Base-by-base conservation (phyloP, 1,284 basidiomycete species). In the Microbotryum violaceum region DNA sequence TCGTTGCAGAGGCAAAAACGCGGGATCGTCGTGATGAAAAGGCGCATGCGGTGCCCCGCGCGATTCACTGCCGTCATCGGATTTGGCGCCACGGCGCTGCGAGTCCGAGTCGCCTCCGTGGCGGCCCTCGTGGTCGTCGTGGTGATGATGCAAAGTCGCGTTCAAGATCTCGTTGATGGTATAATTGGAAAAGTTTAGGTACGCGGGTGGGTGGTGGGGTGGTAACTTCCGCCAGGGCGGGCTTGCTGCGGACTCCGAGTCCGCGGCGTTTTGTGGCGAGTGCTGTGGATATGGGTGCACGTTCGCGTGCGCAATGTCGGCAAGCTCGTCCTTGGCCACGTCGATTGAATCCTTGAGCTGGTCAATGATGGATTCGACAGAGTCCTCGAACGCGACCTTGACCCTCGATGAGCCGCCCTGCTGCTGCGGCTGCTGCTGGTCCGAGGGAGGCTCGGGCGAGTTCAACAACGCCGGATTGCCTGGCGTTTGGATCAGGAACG, bases 151-250 rank as follows among this genome's bases (percentile, higher is more conserved):
- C 23, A 67, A 56, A 8, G 70, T 65, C 18, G 66, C 64, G 50
- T 69, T 69, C 52, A 71, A 49, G 51, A 71, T 71, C 64, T 71
- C 63, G 31, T 59, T 54, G 49, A 71, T 64, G 4, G 70, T 70
- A 49, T 65, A 66, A 16, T 69, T 45, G 12, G 45, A 47, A n/a
- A 68, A 57, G 50, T 68, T 62, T 62, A 68, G 10, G 29, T 54
- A 21, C n/a, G 49, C 27, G 3, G 64, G 58, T 37, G 58, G 60
- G n/a, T 56, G 58, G 49, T 55, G 56, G 6, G 58, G 58, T 8
- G 51, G 51, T 12, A 53, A n/a, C 51, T 42, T 42, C 45, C n/a
- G 58, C 46, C 48, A 60, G 48, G 48, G 58, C 44, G 37, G 18
- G 12, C 27, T n/a, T n/a, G n/a, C 44, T 25, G 2, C 46, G 21